phyloP scores from a whole-genome alignment of 1,284 basidiomycete species.

The Tranzscheliella williamsii region DNA sequence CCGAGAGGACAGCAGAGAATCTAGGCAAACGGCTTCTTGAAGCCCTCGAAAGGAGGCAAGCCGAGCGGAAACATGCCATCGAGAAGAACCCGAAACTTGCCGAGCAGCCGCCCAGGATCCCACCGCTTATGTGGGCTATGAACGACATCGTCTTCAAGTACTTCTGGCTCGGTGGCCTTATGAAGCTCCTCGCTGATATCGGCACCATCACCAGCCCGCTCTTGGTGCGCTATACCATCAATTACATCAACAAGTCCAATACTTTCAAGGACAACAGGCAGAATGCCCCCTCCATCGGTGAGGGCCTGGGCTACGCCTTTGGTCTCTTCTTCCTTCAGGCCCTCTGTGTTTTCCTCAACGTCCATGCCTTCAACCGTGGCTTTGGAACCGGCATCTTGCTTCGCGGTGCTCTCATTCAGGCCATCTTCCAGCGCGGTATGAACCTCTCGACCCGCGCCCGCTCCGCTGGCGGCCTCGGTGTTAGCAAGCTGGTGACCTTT shows the following conservation, averaged over 20 bases:
- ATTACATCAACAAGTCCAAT: constrained; percentile 38
- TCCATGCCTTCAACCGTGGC: constrained; percentile 77
- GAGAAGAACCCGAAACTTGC: constrained; percentile 7
- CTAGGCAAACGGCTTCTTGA: constrained; percentile 70
- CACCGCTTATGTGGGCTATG: constrained; percentile 75
- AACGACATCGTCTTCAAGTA: constrained; percentile 79
- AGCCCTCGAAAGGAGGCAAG: constrained; percentile 70
- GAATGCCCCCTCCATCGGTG: constrained; percentile 31
- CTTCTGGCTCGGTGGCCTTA: constrained; percentile 78
- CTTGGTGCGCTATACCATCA: constrained; percentile 50
- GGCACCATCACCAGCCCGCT: constrained; percentile 53
- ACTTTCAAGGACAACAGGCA: constrained; percentile 7
- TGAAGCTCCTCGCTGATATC: constrained; percentile 64
- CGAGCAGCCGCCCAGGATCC: constrained; percentile 49
- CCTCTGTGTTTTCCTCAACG: constrained; percentile 70
- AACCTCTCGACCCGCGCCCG: constrained; percentile 78
- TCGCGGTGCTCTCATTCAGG: constrained; percentile 83
- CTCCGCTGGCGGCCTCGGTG: constrained; percentile 64
- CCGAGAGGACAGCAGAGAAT: constrained; percentile 64
- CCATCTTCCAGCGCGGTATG: constrained; percentile 80
- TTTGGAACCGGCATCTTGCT: constrained; percentile 68
- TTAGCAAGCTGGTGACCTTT: constrained; percentile 84
- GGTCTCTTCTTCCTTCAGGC: constrained; percentile 73
- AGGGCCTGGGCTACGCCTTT: constrained; percentile 54
- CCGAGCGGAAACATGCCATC: constrained; percentile 49